Base-by-base conservation (phyloP, 2,329 filamentous ascomycete species). In the Mariannaea elegans region DNA sequence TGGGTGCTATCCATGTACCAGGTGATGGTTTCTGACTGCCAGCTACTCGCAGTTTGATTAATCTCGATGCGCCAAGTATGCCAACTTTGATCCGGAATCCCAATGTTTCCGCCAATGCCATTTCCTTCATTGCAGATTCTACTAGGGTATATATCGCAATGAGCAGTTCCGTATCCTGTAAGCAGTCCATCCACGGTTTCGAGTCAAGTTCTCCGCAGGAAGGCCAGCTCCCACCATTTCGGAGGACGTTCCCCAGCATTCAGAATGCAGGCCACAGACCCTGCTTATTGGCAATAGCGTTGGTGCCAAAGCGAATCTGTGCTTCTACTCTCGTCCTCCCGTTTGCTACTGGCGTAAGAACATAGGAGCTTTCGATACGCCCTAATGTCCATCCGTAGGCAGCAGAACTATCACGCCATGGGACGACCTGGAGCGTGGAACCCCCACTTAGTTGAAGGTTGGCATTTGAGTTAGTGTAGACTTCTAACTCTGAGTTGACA, bases 361-460 rank as follows among this genome's bases (percentile, higher is more conserved):
- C 75, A 62, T 80, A 78, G 46, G 70, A 76, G 63, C 76, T 78
- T 72, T 84, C 82, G 62, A 84, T 70, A n/a, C 82, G 78, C 7
- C 78, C 81, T 1, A 81, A 83, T 0, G 81, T 83, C 82, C 82
- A 84, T 14, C 72, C 66, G 73, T 74, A 4, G 61, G 59, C 41
- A 68, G 51, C 59, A 5, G 59, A 59, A 0, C 32, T 6, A 42
- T 79, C 73, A 14, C 71, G 69, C 67, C 75, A 76, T 1, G 82
- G 82, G 0, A 83, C 76, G 50, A 85, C 74, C 70, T 84, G 81
- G 10, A 85, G 71, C 0, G 80, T 81, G 4, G 71, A 62, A 18
- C 79, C 82, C 3, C 82, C 81, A n/a, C 77, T 80, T 38, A 80
- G 73, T 68, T 85, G 82, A 3, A 82, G 69, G 71, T 84, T 83